Base-by-base conservation (phyloP, 2,329 filamentous ascomycete species). In the Arthroderma sp. region DNA sequence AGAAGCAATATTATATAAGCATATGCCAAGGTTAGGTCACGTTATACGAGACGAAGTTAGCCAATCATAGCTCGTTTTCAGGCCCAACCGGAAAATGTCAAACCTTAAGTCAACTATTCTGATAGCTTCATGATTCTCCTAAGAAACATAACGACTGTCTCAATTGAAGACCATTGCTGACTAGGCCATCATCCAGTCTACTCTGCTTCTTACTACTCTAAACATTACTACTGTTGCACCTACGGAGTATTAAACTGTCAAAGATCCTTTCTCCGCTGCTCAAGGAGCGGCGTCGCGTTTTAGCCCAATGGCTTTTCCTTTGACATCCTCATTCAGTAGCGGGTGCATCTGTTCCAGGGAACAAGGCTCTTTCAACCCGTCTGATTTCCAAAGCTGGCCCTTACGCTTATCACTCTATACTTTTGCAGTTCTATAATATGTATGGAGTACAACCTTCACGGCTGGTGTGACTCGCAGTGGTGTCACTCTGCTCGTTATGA, bases 331-430 rank as follows among this genome's bases (percentile, higher is more conserved):
- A 82, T 47, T 86, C 85, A 4, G 81, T 81, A 2, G 74, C 80
- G 15, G 86, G 80, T 28, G 81, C 86, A 0, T 91, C 86, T 68
- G 74, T 89, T 2, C 79, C 91, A 9, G 84, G 83, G 15, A 82
- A 82, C 64, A 83, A 85, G 0, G 83, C 85, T 0, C 77, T 77
- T 1, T 81, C 2, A 81, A 80, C 54, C 63, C 80, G 1, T 77
- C 73, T 2, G 79, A 82, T 61, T 82, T 82, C 37, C 82, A 78
- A 76, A 79, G 79, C 15, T 73, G 80, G 1, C 82, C 2, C 66
- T 82, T 8, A 61, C 67, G 2, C 76, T 77, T 0, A 72, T 78
- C 1, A 70, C 67, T 0, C 66, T 78, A 17, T 83, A 82, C 63
- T 73, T 79, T 2, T 67, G 65, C 1, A 74, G 74, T 9, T 78